Percentiles rank a stretch among this genome's conserved stretches.
Conservation (phyloP, 441 rosid genomes). For the Francoa sonchifolia region DNA sequence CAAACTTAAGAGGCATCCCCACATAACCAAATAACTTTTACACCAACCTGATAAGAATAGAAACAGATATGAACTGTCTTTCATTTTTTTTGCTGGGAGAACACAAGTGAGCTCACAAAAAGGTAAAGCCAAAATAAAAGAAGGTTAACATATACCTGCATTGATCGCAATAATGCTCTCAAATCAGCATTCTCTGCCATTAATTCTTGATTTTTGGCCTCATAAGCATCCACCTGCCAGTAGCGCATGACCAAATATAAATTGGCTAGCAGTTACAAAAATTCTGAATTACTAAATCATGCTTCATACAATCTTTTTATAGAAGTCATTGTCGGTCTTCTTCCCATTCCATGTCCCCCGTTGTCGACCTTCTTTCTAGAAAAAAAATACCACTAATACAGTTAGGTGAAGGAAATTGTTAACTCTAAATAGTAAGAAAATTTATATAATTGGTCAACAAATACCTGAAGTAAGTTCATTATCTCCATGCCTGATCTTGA, state of each 20-base stretch:
- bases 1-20: too few species aligned
- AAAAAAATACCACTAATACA: conserved; percentile 6
- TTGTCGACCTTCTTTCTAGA: conserved; percentile 95
- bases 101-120: too few species aligned
- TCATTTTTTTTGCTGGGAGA: too few species aligned
- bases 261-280: not conserved
- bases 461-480: conserved; percentile 12
- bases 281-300: conserved; percentile 8
- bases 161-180: conserved; percentile 82
- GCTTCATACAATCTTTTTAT: conserved; percentile 71
- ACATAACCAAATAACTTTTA: too few species aligned
- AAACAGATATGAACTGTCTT: too few species aligned
- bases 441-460: not conserved
- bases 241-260: conserved; percentile 10
- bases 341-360: conserved; percentile 99
- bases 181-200: conserved; percentile 83
- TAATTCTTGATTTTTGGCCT: conserved; percentile 86
- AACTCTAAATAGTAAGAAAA: not conserved
- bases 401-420: conserved; percentile 5
- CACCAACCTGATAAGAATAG: too few species aligned
- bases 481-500: too few species aligned
- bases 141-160: conserved; percentile 70
- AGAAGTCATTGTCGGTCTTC: conserved; percentile 91
- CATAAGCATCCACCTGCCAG: conserved; percentile 91
- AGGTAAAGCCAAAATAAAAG: too few species aligned